A percentile compares a stretch with the other conserved stretches of the same genome.
Evolutionary conservation across 116 monocot genomes (phyloP).

Genomic region (Iris pallida): DNA sequence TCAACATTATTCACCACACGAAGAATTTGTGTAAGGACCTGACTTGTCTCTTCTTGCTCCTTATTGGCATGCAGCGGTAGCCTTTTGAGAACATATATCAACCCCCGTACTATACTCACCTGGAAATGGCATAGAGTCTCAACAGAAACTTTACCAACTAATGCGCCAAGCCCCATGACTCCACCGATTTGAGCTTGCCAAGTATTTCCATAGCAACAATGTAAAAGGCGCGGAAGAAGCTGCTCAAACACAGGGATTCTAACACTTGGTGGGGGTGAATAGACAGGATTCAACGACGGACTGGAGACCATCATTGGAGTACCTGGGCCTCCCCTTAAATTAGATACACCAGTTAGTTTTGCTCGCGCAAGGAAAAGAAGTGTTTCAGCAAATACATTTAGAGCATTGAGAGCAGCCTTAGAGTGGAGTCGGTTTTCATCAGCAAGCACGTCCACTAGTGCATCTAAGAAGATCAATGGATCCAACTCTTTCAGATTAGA

Average conservation of each 20-base stretch:
- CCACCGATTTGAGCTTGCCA: conserved; percentile 99
- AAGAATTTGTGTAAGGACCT: conserved; percentile 93
- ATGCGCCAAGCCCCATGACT: conserved; percentile 90
- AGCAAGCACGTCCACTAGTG: conserved; percentile 84
- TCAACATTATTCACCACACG: conserved; percentile 95
- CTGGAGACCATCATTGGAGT: conserved; percentile 97
- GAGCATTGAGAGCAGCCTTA: conserved; percentile 69
- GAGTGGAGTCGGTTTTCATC: conserved; percentile 82
- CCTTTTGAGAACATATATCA: conserved; percentile 90
- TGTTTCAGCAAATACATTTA: conserved; percentile 81
- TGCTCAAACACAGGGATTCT: conserved; percentile 91
- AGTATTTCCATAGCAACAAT: conserved; percentile 95
- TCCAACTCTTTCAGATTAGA: conserved; percentile 92
- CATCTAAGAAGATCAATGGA: conserved; percentile 91
- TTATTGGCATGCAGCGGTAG: conserved; percentile 87
- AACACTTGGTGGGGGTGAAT: conserved; percentile 80
- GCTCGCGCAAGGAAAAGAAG: conserved; percentile 80
- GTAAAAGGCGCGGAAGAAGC: conserved; percentile 85
- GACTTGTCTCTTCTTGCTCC: conserved; percentile 97
- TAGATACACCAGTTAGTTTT: conserved; percentile 61
- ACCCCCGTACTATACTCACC: conserved; percentile 79
- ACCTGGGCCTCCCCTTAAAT: conserved; percentile 65
- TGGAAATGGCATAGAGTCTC: conserved; percentile 88
- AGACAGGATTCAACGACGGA: conserved; percentile 89
- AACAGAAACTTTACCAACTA: conserved; percentile 95